Evolutionary conservation across 805 yeast species (phyloP).

Genomic region (Yamadazyma kitorensis): DNA sequence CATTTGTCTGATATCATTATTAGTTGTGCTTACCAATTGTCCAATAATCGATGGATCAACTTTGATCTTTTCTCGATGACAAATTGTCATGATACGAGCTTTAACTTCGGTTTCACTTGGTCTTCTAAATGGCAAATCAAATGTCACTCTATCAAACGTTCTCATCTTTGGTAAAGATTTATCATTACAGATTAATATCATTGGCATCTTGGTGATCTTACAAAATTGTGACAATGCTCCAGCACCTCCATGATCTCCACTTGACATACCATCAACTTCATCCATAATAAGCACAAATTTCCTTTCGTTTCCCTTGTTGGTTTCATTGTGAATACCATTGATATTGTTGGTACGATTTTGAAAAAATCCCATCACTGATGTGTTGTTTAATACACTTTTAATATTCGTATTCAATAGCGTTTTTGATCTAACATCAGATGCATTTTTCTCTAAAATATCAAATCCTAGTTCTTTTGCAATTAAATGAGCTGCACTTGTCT

Average conservation of each 20-base stretch:
- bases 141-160: slow-evolving; percentile 82
- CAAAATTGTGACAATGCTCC: slow-evolving; percentile 90
- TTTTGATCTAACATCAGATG: slow-evolving; percentile 89
- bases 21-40: slow-evolving; percentile 78
- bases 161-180: slow-evolving; percentile 91
- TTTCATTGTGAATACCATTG: slow-evolving; percentile 3
- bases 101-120: slow-evolving; percentile 82
- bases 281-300: slow-evolving; percentile 90
- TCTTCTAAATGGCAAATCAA: slow-evolving; percentile 81
- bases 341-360: slow-evolving; percentile 31
- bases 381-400: slow-evolving; percentile 70
- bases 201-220: slow-evolving; percentile 79
- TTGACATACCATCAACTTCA: slow-evolving; percentile 99
- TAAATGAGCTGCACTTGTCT: slow-evolving; percentile 78
- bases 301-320: slow-evolving; percentile 37
- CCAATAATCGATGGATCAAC: slow-evolving; percentile 80
- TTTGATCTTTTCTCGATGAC: slow-evolving; percentile 77
- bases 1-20: slow-evolving; percentile 91
- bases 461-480: slow-evolving; percentile 68
- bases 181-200: slow-evolving; percentile 92
- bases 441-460: slow-evolving; percentile 75
- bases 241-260: slow-evolving; percentile 98
- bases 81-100: slow-evolving; percentile 85
- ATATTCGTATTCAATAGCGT: slow-evolving; percentile 65
- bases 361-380: slow-evolving; percentile 80